Evolutionary conservation across 495 filamentous ascomycete genomes (phyloP), one percentile per base, ranked within the genome.

Genomic region (Hypomontagnella submonticulosa): DNA sequence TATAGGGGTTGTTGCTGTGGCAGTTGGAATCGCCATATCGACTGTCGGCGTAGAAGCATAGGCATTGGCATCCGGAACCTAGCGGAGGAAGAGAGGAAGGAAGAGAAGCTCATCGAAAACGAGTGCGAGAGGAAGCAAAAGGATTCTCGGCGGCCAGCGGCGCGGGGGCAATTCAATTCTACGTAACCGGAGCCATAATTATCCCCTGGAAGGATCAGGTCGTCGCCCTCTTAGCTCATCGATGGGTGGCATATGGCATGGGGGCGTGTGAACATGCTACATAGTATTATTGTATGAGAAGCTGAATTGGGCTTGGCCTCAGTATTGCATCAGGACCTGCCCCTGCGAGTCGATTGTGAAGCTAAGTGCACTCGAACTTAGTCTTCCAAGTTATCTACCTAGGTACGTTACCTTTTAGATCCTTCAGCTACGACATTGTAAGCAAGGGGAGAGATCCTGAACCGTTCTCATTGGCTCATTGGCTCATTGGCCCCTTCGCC

Each of bases 1-100:
- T 18, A 50, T 34, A 2, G 46, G 5, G 19, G 40, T 52, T 42
- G 40, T n/a, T 16, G 23, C 15, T 9, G 37, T 36, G 4, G 30
- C 12, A 15, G 53, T 33, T n/a, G 15, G 10, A 33, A 18, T 9
- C 3, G 50, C 43, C 61, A 63, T 69, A 41, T 18, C 19, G 33
- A 15, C 44, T 69, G 47, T 18, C 19, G 33, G 20, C 44, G 4
- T n/a, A 27, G 34, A 34, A 55, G 42, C 6, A 9, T 34, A 34
- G 30, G 16, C 10, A 13, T 44, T n/a, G n/a, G n/a, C n/a, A n/a
- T n/a, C n/a, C 16, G 7, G 19, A 6, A 27, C 23, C 23, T 27
- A 27, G 23, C 23, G 23, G 2, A 27, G 23, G 23, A 27, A 27
- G 23, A 6, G 23, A 27, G 23, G 6, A 6, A 27, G 23, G 23